Percentiles rank a stretch among this genome's conserved stretches.
These are phyloP conservation scores for Saturnispora zaruensis DNA, from an alignment of 805 yeast species.

Conservation along the genomic window DNA sequence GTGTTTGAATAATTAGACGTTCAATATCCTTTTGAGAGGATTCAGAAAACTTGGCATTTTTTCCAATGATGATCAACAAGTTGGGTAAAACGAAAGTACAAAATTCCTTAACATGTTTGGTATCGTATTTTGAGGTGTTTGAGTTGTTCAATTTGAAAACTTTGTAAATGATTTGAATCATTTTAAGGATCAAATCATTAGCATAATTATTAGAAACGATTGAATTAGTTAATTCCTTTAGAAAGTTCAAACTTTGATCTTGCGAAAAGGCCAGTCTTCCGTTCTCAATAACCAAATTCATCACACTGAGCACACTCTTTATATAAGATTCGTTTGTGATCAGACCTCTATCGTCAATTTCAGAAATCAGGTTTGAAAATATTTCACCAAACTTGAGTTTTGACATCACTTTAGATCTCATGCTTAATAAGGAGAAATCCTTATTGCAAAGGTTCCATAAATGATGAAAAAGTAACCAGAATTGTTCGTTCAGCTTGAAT, in stretches of 20 bases:
- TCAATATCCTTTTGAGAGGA: constrained; percentile 5
- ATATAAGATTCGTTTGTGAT: constrained; percentile 20
- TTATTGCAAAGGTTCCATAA: constrained; percentile 20
- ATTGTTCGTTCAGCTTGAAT: constrained; percentile 34
- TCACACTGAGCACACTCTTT: constrained; percentile 12
- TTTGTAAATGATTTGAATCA: constrained; percentile 8
- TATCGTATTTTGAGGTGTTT: constrained; percentile 17
- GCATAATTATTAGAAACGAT: constrained; percentile 6
- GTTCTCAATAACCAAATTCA: constrained; percentile 15
- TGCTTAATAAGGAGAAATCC: constrained; percentile 17
- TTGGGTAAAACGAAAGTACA: constrained; percentile 21
- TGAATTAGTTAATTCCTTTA: constrained; percentile 13
- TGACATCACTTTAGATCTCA: constrained; percentile 35
- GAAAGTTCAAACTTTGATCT: constrained; percentile 22
- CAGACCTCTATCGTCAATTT: constrained; percentile 15
- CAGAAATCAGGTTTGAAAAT: constrained; percentile 20
- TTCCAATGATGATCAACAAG: constrained; percentile 12
- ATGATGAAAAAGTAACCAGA: constrained; percentile 45
- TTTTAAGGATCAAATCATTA: background rate
- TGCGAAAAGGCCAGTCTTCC: constrained; percentile 16
- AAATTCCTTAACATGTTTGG: constrained; percentile 22
- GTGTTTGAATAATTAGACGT: constrained; percentile 19
- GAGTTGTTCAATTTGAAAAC: constrained; percentile 22
- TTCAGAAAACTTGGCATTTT: background rate
- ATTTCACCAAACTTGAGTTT: constrained; percentile 35